Conservation (phyloP, 1,284 basidiomycete species). For the Volvariella surrecta region DNA sequence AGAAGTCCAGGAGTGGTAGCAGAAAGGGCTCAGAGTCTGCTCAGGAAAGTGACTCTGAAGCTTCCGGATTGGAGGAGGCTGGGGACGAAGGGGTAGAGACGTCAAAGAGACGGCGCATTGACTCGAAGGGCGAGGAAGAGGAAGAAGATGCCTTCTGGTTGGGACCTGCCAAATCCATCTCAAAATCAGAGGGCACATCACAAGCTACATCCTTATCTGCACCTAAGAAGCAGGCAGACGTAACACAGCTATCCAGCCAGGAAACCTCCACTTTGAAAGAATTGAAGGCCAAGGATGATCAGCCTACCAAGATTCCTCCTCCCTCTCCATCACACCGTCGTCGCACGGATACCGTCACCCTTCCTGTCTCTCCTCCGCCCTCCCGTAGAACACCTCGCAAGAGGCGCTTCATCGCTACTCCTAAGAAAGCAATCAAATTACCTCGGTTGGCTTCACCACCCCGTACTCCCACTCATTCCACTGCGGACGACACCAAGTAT, state of each 20-base stretch:
- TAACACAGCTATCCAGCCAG: slow-evolving; percentile 22
- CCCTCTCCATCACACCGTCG: too few species aligned
- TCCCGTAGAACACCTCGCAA: slow-evolving; percentile 23
- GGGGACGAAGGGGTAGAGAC: slow-evolving; percentile 12
- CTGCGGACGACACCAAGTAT: slow-evolving; percentile 12
- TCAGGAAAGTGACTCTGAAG: slow-evolving; percentile 15
- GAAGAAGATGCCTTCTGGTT: slow-evolving; percentile 38
- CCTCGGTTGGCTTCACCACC: slow-evolving; percentile 16
- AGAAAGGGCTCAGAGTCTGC: slow-evolving; percentile 19
- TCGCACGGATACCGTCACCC: slow-evolving; percentile 13
- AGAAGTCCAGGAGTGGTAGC: slow-evolving; percentile 11
- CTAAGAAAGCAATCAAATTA: slow-evolving; percentile 5
- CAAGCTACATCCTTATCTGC: slow-evolving; percentile 6
- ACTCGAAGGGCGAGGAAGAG: slow-evolving; percentile 10
- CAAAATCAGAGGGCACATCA: slow-evolving; percentile 1
- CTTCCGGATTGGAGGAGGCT: not conserved
- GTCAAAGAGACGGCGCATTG: slow-evolving; percentile 26
- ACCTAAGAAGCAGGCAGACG: too few species aligned
- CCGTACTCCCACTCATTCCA: slow-evolving; percentile 15
- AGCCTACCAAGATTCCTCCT: not conserved
- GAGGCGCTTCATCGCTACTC: not conserved
- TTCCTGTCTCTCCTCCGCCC: slow-evolving; percentile 34
- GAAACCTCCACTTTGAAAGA: slow-evolving; percentile 15
- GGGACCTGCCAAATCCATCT: slow-evolving; percentile 16
- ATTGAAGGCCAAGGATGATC: too few species aligned